These are phyloP conservation scores for Bondarzewia mesenterica DNA, from an alignment of 1,284 basidiomycete genomes.

Conservation along the genomic window DNA sequence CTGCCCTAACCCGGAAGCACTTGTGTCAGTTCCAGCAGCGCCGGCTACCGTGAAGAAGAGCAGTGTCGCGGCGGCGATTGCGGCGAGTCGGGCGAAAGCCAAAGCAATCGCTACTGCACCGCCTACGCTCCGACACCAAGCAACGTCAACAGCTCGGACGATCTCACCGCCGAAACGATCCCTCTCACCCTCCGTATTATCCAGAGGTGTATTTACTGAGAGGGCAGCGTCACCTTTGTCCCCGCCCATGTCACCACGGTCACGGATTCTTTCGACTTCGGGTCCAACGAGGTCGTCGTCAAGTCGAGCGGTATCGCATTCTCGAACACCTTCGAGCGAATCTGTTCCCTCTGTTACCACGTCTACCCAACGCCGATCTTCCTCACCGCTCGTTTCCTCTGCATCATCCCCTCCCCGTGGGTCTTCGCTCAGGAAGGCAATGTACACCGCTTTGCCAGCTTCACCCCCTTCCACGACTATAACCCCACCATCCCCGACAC, in stretches of 20 bases:
- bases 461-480: constrained; percentile 31
- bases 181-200: constrained; percentile 33
- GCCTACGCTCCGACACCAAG: constrained; percentile 68
- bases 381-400: constrained; percentile 39
- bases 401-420: constrained; percentile 28
- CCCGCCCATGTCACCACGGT: constrained; percentile 34
- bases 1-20: constrained; percentile 51
- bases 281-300: constrained; percentile 29
- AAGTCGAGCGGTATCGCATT: constrained; percentile 25
- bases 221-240: constrained; percentile 18
- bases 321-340: constrained; percentile 20
- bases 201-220: constrained; percentile 22
- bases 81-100: constrained; percentile 75
- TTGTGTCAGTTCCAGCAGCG: constrained; percentile 33
- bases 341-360: constrained; percentile 40
- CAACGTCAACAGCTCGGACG: constrained; percentile 48
- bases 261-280: constrained; percentile 32
- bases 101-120: constrained; percentile 76
- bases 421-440: constrained; percentile 34
- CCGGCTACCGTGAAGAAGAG: constrained; percentile 58
- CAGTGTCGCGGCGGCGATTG: constrained; percentile 74
- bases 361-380: constrained; percentile 39
- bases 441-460: constrained; percentile 38
- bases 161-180: constrained; percentile 37
- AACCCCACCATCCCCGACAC: constrained; percentile 28